Percentiles rank a stretch among this genome's conserved stretches.
Evolutionary conservation across 441 rosid species (phyloP).

Genomic region (Gossypium gossypioides): DNA sequence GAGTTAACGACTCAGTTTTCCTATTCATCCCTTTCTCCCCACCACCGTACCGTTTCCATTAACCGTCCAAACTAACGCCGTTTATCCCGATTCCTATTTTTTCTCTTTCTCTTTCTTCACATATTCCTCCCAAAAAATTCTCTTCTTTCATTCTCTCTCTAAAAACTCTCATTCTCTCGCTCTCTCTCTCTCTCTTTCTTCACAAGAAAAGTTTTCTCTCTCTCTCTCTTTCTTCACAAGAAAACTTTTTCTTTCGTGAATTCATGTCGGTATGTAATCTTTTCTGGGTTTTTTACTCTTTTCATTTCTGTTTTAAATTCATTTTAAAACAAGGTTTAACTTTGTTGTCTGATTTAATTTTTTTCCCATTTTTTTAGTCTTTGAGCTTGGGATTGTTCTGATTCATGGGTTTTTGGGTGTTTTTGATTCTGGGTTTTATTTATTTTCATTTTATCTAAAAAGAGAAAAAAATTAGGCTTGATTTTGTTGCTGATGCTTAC

Average conservation of each 20-base stretch:
- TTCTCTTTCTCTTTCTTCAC: neutral
- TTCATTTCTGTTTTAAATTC: neutral
- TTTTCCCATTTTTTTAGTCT: neutral
- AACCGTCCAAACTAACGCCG: slow-evolving; percentile 13
- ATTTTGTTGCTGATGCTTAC: neutral
- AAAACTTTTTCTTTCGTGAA: slow-evolving; percentile 12
- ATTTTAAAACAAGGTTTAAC: neutral
- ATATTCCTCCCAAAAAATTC: slow-evolving; percentile 14
- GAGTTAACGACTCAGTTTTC: neutral
- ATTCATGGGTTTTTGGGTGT: neutral
- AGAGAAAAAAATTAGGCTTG: neutral
- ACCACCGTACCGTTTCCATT: neutral
- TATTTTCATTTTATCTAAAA: neutral
- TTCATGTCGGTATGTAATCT: slow-evolving; percentile 22
- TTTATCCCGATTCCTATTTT: neutral
- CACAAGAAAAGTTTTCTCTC: neutral
- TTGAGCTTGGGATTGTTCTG: slow-evolving; percentile 13
- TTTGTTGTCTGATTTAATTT: slow-evolving; percentile 13
- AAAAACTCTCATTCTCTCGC: neutral
- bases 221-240: slow-evolving; percentile 2
- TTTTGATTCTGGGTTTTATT: slow-evolving; percentile 4
- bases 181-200: slow-evolving; percentile 10
- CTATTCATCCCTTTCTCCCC: too few relatives aligned
- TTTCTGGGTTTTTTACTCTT: neutral
- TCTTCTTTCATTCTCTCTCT: slow-evolving; percentile 14